Evolutionary conservation across 345 rosid genomes (phyloP).

Genomic region (Mallotus nudiflorus): DNA sequence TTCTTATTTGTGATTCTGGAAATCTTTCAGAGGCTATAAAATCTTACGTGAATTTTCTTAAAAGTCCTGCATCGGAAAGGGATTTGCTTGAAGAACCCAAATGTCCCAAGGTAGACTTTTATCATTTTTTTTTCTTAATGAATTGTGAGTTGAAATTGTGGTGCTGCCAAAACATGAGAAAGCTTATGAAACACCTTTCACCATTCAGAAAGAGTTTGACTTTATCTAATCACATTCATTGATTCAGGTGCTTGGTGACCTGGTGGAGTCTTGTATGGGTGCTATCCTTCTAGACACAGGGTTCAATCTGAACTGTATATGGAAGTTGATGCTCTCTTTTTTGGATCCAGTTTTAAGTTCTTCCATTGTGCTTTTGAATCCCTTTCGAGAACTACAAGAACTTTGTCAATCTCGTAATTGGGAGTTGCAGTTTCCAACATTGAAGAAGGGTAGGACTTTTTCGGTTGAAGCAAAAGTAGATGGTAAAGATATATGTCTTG

Average conservation of each 20-base stretch:
- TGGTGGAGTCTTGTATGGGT: slow-evolving; percentile 82
- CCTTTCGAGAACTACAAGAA: slow-evolving; percentile 68
- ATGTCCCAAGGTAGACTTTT: slow-evolving; percentile 71
- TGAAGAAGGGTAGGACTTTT: slow-evolving; percentile 43
- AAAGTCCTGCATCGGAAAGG: slow-evolving; percentile 33
- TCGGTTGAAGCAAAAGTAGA: slow-evolving; percentile 50
- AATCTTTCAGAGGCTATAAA: slow-evolving; percentile 55
- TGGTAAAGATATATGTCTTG: slow-evolving; percentile 33
- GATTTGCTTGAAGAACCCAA: slow-evolving; percentile 57
- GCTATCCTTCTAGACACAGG: slow-evolving; percentile 86
- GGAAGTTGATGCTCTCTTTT: slow-evolving; percentile 72
- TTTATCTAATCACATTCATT: slow-evolving; percentile 12
- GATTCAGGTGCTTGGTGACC: slow-evolving; percentile 84
- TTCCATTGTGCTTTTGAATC: slow-evolving; percentile 63
- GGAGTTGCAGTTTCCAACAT: slow-evolving; percentile 31
- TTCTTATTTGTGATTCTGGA: slow-evolving; percentile 58
- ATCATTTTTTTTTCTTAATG: neutral
- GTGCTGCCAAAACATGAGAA: neutral
- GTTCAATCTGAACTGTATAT: slow-evolving; percentile 59
- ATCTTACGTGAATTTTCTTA: slow-evolving; percentile 50
- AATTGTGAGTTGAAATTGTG: neutral
- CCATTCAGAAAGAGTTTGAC: slow-evolving; percentile 7
- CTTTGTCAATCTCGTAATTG: slow-evolving; percentile 65
- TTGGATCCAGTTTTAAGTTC: slow-evolving; percentile 59
- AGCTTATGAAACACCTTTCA: neutral